A percentile compares a stretch with the other conserved stretches of the same genome.
These are phyloP conservation scores for Penicillium coprophilum DNA, from an alignment of 495 filamentous ascomycete species.

Conservation along the genomic window DNA sequence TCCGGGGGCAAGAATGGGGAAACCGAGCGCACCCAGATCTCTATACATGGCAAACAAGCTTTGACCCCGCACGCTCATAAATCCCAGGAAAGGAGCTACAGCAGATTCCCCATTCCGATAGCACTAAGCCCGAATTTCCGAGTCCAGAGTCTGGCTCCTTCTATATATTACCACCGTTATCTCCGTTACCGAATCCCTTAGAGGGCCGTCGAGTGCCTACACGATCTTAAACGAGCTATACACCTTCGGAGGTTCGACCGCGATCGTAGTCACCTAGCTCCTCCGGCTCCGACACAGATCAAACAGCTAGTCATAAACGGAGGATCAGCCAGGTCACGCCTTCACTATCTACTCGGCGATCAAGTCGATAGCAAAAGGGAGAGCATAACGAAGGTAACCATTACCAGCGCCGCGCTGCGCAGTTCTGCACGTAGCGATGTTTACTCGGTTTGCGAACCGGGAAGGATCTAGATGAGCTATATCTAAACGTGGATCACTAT, in stretches of 20 bases:
- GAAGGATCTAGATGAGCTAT: constrained; percentile 34
- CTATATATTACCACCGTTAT: constrained; percentile 22
- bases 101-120: constrained; percentile 21
- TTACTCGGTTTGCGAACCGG: constrained; percentile 42
- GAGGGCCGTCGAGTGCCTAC: constrained; percentile 19
- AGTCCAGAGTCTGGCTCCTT: constrained; percentile 23
- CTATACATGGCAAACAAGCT: constrained; percentile 26
- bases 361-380: constrained; percentile 13
- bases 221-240: constrained; percentile 24
- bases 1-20: constrained; percentile 33
- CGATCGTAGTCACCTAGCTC: constrained; percentile 15
- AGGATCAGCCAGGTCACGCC: constrained; percentile 25
- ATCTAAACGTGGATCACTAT: constrained; percentile 44
- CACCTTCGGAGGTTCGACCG: constrained; percentile 4
- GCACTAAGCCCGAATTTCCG: constrained; percentile 12
- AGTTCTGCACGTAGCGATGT: constrained; percentile 49
- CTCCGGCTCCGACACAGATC: constrained; percentile 24
- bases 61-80: constrained; percentile 22
- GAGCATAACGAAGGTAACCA: constrained; percentile 12
- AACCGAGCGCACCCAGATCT: constrained; percentile 23
- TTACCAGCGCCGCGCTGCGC: constrained; percentile 8
- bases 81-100: constrained; percentile 24
- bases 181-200: constrained; percentile 15
- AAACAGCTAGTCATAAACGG: constrained; percentile 26
- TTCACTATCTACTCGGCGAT: constrained; percentile 14